Evolutionary conservation across 202 grass and related monocot genomes (phyloP).

Genomic region (Bolboschoenoplectus hybrid): DNA sequence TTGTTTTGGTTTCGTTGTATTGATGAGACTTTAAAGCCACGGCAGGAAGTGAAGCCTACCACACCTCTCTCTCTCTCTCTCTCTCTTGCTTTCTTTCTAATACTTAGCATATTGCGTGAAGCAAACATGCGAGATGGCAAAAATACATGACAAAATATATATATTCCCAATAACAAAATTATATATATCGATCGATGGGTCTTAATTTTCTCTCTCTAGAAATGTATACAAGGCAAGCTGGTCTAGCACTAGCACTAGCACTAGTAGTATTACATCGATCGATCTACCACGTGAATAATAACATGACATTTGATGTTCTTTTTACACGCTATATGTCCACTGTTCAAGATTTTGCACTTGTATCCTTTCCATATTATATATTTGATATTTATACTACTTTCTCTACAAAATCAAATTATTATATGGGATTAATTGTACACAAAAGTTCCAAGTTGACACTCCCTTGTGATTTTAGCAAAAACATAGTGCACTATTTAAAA

Average conservation of each 20-base stretch:
- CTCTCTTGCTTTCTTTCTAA: slow-evolving; percentile 57
- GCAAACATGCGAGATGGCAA: slow-evolving; percentile 61
- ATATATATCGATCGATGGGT: not conserved
- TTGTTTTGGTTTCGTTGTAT: slow-evolving; percentile 72
- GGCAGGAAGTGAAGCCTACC: slow-evolving; percentile 70
- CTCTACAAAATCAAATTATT: too few relatives aligned
- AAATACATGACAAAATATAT: slow-evolving; percentile 35
- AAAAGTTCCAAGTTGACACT: too few relatives aligned
- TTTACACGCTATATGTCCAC: slow-evolving; percentile 50
- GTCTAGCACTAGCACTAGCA: not conserved
- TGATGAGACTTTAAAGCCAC: slow-evolving; percentile 90
- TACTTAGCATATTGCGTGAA: slow-evolving; percentile 93
- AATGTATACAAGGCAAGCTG: slow-evolving; percentile 29
- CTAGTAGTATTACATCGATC: slow-evolving; percentile 26
- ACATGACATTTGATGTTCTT: slow-evolving; percentile 57
- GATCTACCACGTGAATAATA: slow-evolving; percentile 54
- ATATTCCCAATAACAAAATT: slow-evolving; percentile 20
- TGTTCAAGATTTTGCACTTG: slow-evolving; percentile 24
- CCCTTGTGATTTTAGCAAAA: too few relatives aligned
- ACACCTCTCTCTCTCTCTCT: slow-evolving; percentile 47
- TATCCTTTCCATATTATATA: slow-evolving; percentile 29
- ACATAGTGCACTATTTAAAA: too few relatives aligned
- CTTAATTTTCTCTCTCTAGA: slow-evolving; percentile 42
- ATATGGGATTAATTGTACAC: too few relatives aligned
- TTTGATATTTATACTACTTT: not conserved